Evolutionary conservation across 371 early-diverging fungal genomes (phyloP), one percentile per base, ranked within the genome.

Genomic region (Blyttiomyces sp.): DNA sequence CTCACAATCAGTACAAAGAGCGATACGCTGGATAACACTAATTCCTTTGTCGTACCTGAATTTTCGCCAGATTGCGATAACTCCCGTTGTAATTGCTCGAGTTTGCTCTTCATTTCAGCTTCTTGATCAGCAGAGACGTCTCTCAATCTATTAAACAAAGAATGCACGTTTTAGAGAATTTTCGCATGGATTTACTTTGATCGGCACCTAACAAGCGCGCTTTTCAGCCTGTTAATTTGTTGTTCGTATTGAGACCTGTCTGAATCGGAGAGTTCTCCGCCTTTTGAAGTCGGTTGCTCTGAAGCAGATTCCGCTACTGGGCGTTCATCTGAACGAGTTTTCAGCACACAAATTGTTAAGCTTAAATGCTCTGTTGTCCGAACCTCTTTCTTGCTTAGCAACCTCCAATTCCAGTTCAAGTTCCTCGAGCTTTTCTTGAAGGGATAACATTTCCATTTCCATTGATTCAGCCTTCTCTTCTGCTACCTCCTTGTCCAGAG

Each of bases 401-500:
- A 92, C 85, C 59, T 87, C 86, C 43, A 90, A 50, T 62, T 85
- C 86, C 17, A 89, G 77, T 33, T 73, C 75, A 48, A 91, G 76
- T 61, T 94, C 95, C 33, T 87, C 92, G 2, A 91, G 74, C 59
- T 83, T 84, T 57, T 94, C 93, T 59, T 88, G 88, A 17, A 91
- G 68, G 30, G 77, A 64, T 36, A 78, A 75, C 1, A 86, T 77
- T 63, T 94, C 92, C 30, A 85, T 86, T 60, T 86, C 82, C 58
- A 91, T 50, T 27, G 83, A 71, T 43, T 94, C 94, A 11, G 89
- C 88, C 21, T 81, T 76, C 64, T 94, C 94, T 55, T 93, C 94
- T 1, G 93, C 94, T 72, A 93, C 84, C 70, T 95, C 94, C 68
- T 90, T 90, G 70, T 96, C 95, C 23, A 96, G 62, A 2, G 92